phyloP scores from a whole-genome alignment of 2,329 filamentous ascomycete species.

The Chrysoporthe cubensis region DNA sequence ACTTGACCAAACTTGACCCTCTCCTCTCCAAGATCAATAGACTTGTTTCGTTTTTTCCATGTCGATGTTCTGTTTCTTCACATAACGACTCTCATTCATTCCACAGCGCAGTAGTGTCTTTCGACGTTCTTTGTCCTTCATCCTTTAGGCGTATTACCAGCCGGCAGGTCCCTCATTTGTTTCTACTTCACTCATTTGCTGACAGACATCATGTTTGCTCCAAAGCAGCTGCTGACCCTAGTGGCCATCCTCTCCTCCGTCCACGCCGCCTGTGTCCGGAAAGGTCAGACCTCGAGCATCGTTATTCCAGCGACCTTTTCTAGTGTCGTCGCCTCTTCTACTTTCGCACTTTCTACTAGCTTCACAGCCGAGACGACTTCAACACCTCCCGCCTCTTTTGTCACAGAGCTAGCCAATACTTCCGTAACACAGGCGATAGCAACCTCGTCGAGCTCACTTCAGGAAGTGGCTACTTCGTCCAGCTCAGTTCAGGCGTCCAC shows the following conservation, averaged over 20 bases:
- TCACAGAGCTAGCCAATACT: background rate
- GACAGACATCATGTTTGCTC: conserved; percentile 23
- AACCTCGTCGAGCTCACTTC: background rate
- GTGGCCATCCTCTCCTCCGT: conserved; percentile 16
- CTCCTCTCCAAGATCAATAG: background rate
- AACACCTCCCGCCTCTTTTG: background rate
- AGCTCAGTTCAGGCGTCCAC: background rate
- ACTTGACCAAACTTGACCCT: background rate
- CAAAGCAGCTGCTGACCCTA: conserved; percentile 21
- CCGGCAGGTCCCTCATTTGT: conserved; percentile 12
- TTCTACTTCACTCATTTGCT: background rate
- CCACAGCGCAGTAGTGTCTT: conserved; percentile 13
- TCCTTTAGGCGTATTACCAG: conserved; percentile 1
- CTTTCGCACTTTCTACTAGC: background rate
- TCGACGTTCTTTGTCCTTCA: conserved; percentile 11
- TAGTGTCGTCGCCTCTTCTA: conserved; percentile 11
- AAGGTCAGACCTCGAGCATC: conserved; percentile 7
- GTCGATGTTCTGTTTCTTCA: conserved; percentile 6
- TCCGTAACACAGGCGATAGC: conserved; percentile 7
- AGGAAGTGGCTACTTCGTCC: background rate
- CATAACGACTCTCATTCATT: conserved; percentile 5
- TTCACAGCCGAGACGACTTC: background rate
- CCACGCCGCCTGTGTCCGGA: conserved; percentile 24
- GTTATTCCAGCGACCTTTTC: conserved; percentile 1
- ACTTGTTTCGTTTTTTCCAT: conserved; percentile 13